Evolutionary conservation across 441 rosid species (phyloP).

Genomic region (Eruca vesicaria): DNA sequence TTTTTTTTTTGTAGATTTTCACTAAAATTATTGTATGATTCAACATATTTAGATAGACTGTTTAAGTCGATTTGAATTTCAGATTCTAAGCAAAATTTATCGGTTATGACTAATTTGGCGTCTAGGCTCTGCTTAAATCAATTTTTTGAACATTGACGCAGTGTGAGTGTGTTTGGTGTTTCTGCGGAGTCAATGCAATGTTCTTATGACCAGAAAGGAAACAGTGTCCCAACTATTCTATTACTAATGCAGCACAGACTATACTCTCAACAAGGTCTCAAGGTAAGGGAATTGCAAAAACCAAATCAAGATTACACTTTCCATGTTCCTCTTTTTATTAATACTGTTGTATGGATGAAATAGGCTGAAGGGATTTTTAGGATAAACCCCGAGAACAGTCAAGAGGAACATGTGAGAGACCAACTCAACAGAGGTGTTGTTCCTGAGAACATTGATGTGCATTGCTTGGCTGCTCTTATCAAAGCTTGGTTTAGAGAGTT

Average conservation of each 20-base stretch:
- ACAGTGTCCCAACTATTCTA: constrained; percentile 78
- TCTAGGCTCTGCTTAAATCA: no score
- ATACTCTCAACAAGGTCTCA: constrained; percentile 57
- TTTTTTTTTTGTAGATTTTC: no score
- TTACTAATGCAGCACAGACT: constrained; percentile 67
- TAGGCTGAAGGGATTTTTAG: constrained; percentile 78
- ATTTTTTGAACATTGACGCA: constrained; percentile 7
- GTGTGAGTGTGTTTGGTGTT: constrained; percentile 76
- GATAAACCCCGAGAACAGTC: constrained; percentile 72
- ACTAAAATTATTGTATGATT: neutral
- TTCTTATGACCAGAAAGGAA: constrained; percentile 54
- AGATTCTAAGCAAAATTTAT: no score
- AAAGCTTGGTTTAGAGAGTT: constrained; percentile 79
- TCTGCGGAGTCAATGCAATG: constrained; percentile 83
- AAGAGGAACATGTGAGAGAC: constrained; percentile 71
- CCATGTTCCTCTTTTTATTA: neutral
- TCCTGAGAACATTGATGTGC: constrained; percentile 62
- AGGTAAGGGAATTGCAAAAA: constrained; percentile 37
- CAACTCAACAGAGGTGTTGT: constrained; percentile 65
- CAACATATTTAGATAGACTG: no score
- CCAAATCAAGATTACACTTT: neutral
- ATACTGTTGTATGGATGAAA: constrained; percentile 4
- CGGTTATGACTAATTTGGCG: no score
- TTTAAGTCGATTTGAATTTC: no score
- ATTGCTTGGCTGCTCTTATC: constrained; percentile 65